Conservation (phyloP, 441 rosid genomes). For the Corymbia calophylla region DNA sequence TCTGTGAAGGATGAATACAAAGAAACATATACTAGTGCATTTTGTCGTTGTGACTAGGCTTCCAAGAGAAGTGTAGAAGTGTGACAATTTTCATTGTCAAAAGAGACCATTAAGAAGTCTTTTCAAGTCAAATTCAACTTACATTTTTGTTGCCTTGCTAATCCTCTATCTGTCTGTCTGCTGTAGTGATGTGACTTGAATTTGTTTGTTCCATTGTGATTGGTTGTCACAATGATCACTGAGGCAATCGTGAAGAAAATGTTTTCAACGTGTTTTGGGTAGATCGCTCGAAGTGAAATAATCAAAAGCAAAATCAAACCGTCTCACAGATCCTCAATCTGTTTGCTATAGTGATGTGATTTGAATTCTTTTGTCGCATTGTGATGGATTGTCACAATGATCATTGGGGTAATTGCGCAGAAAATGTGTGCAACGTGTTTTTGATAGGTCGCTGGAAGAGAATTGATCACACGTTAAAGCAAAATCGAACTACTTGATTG, state of each 20-base stretch:
- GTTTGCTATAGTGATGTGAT: no score
- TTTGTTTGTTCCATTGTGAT: rapidly evolving
- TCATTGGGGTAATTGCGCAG: no score
- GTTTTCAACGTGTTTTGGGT: neutral
- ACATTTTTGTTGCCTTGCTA: no score
- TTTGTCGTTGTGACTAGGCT: neutral
- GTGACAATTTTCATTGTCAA: neutral
- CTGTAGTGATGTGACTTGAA: neutral
- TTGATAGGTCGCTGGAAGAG: no score
- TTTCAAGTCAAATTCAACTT: neutral
- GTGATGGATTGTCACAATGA: no score
- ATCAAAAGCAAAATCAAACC: no score
- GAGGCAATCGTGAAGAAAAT: neutral
- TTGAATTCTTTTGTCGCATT: no score
- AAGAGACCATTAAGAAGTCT: neutral
- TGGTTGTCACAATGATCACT: neutral
- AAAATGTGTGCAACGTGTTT: no score
- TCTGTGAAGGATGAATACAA: neutral
- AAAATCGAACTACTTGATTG: neutral
- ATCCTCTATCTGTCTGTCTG: neutral
- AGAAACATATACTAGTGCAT: neutral
- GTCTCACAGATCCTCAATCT: no score
- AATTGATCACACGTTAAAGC: no score
- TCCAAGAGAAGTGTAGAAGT: neutral
- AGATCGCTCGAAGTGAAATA: neutral